These are phyloP conservation scores for Alternaria triticina DNA, from an alignment of 2,329 filamentous ascomycete genomes.

Conservation along the genomic window DNA sequence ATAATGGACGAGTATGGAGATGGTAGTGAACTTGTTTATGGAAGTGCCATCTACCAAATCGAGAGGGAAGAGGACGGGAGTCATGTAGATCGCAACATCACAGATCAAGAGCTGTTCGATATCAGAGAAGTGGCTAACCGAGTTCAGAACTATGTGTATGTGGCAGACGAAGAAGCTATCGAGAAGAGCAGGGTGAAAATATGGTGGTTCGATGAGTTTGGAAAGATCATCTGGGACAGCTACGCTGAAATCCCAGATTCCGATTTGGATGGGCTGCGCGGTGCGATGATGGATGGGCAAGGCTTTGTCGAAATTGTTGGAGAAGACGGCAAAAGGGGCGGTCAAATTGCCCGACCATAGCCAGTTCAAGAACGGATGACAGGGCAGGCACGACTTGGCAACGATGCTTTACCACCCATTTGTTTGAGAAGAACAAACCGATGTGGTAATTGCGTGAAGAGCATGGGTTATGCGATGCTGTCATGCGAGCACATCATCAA, in stretches of 20 bases:
- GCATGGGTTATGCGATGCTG: not conserved
- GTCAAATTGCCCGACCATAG: not conserved
- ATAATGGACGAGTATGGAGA: not conserved
- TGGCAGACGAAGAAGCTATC: not conserved
- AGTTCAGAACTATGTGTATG: not conserved
- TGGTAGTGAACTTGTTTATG: not conserved
- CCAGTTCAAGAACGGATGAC: not conserved
- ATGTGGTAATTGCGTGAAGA: not conserved
- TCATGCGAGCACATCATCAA: slow-evolving; percentile 26
- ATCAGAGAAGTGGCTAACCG: not conserved
- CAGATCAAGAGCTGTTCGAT: not conserved
- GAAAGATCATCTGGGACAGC: not conserved
- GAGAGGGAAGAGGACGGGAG: not conserved
- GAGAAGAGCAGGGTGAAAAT: not conserved
- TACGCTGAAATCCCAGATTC: not conserved
- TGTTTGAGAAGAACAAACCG: not conserved
- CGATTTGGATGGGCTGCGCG: not conserved
- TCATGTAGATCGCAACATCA: not conserved
- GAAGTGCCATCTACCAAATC: not conserved
- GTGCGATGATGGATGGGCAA: not conserved
- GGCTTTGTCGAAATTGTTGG: not conserved
- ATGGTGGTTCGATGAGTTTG: not conserved
- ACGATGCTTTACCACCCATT: not conserved
- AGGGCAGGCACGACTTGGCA: not conserved
- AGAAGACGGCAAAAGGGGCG: not conserved